Evolutionary conservation across 2,329 filamentous ascomycete species (phyloP).

Genomic region (Colletotrichum musae): DNA sequence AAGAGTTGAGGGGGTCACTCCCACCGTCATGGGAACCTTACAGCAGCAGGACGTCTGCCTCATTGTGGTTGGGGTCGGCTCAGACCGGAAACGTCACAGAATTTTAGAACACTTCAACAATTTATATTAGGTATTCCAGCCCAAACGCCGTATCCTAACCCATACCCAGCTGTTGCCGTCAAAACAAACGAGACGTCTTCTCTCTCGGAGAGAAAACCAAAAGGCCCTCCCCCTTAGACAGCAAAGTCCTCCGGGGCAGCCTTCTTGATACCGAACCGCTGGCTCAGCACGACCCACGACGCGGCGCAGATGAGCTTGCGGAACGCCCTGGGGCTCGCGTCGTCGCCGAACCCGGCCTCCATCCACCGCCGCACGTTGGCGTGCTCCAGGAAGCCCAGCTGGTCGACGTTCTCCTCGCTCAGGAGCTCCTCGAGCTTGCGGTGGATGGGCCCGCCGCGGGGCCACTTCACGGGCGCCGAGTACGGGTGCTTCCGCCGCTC

Average conservation of each 20-base stretch:
- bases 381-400: slow-evolving; percentile 59
- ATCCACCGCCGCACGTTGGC: slow-evolving; percentile 51
- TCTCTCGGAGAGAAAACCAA: no score
- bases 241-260: neutral
- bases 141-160: no score
- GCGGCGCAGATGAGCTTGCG: slow-evolving; percentile 29
- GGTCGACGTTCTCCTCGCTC: slow-evolving; percentile 53
- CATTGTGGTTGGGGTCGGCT: no score
- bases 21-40: no score
- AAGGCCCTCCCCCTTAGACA: no score
- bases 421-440: slow-evolving; percentile 49
- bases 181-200: no score
- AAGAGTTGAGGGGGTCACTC: no score
- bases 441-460: slow-evolving; percentile 59
- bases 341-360: slow-evolving; percentile 55
- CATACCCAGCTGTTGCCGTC: no score
- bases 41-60: no score
- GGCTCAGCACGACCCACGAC: slow-evolving; percentile 31
- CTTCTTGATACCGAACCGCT: slow-evolving; percentile 38
- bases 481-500: slow-evolving; percentile 64
- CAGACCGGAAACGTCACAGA: no score
- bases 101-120: no score
- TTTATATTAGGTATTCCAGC: no score
- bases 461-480: slow-evolving; percentile 60
- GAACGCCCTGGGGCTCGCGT: slow-evolving; percentile 46